Percentiles rank a stretch among this genome's conserved stretches.
Evolutionary conservation across 2,329 filamentous ascomycete genomes (phyloP).

Genomic region (Chalaropsis thielavioides): DNA sequence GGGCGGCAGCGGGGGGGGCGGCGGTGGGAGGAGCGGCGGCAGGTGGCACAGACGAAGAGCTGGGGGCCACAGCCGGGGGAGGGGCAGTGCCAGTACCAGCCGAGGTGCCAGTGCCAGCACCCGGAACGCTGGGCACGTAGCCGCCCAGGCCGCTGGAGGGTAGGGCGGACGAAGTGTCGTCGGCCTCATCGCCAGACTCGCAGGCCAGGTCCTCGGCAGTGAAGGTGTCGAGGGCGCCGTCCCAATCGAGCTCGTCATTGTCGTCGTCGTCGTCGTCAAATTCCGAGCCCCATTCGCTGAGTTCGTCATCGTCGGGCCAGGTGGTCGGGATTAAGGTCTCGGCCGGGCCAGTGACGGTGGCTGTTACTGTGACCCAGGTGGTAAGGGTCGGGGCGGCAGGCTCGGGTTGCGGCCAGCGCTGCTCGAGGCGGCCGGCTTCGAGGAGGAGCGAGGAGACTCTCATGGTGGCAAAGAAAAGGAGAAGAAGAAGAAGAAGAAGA

Average conservation of each 20-base stretch:
- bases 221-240: constrained; percentile 1
- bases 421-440: constrained; percentile 3
- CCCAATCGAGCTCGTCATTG: constrained; percentile 10
- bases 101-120: neutral
- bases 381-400: neutral
- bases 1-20: neutral
- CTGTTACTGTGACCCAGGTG: neutral
- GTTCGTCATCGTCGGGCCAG: neutral
- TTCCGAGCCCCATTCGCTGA: constrained; percentile 16
- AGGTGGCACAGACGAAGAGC: neutral
- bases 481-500: neutral
- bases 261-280: constrained; percentile 9
- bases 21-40: neutral
- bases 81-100: neutral
- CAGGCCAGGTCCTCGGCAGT: constrained; percentile 5
- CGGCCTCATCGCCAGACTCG: neutral
- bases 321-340: neutral
- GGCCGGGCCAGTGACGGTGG: neutral
- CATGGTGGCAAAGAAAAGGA: constrained; percentile 4
- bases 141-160: neutral
- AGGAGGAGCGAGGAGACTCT: constrained; percentile 9
- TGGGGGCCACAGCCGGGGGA: neutral
- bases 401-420: constrained; percentile 8
- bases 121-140: neutral
- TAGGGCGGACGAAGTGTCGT: neutral